Percentiles rank a stretch among this genome's conserved stretches.
These are phyloP conservation scores for Naganishia vaughanmartiniae DNA, from an alignment of 768 basidiomycete genomes.

Conservation along the genomic window DNA sequence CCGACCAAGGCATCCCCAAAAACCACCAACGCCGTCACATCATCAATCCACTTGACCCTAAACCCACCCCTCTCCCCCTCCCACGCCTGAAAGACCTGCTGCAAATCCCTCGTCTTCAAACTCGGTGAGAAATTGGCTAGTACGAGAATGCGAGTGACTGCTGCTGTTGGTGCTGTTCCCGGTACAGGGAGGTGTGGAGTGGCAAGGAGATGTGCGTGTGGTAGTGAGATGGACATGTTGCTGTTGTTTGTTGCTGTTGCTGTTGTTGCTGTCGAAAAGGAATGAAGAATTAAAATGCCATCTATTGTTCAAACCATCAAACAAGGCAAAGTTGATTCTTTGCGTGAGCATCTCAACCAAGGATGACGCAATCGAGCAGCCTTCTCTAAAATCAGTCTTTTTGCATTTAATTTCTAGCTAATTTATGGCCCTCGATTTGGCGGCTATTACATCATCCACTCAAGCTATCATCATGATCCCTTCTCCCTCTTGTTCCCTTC, in stretches of 20 bases:
- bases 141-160: constrained; percentile 90
- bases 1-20: constrained; percentile 86
- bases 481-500: not conserved
- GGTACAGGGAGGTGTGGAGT: constrained; percentile 12
- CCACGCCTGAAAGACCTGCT: constrained; percentile 83
- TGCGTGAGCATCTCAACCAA: too few relatives aligned
- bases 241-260: not conserved
- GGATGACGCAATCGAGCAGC: too few relatives aligned
- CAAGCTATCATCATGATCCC: not conserved
- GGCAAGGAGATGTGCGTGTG: constrained; percentile 10
- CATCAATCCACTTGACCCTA: constrained; percentile 99
- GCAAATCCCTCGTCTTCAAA: constrained; percentile 96
- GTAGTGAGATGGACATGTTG: constrained; percentile 29
- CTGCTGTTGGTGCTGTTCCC: constrained; percentile 66
- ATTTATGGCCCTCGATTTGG: too few relatives aligned
- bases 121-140: constrained; percentile 90
- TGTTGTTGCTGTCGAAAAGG: not conserved
- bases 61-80: constrained; percentile 83
- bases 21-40: constrained; percentile 90
- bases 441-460: too few relatives aligned
- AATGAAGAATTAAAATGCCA: too few relatives aligned
- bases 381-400: too few relatives aligned
- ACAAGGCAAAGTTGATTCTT: too few relatives aligned
- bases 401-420: too few relatives aligned
- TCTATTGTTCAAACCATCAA: too few relatives aligned